phyloP scores from a whole-genome alignment of 495 filamentous ascomycete genomes.

The Xylaria castorea region DNA sequence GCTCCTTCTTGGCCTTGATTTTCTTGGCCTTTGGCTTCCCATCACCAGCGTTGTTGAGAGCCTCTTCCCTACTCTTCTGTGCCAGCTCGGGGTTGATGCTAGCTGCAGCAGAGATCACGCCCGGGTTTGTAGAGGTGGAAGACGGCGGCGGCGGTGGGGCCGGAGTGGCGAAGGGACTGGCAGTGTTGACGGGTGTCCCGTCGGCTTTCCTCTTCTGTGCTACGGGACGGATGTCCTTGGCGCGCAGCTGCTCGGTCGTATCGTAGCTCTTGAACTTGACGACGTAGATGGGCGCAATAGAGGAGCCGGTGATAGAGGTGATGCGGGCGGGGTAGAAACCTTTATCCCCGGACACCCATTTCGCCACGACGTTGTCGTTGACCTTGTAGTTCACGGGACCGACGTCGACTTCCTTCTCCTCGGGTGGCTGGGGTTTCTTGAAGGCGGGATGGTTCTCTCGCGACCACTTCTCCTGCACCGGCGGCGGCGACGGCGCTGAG shows the following conservation, averaged over 20 bases:
- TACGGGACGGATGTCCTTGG: conserved; percentile 84
- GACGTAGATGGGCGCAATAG: conserved; percentile 84
- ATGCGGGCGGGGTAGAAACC: conserved; percentile 92
- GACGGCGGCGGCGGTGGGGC: conserved; percentile 45
- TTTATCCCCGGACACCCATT: conserved; percentile 89
- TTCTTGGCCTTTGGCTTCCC: conserved; percentile 61
- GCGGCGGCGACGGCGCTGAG: conserved; percentile 50
- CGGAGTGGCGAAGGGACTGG: conserved; percentile 50
- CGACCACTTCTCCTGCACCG: conserved; percentile 71
- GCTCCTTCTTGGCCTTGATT: conserved; percentile 86
- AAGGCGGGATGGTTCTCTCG: conserved; percentile 74
- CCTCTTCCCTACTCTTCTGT: conserved; percentile 63
- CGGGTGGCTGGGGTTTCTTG: conserved; percentile 60
- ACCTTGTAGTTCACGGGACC: conserved; percentile 71
- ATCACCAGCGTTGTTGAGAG: conserved; percentile 42
- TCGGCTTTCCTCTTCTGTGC: conserved; percentile 93
- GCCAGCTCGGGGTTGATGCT: conserved; percentile 82
- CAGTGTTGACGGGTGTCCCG: conserved; percentile 65
- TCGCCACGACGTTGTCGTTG: conserved; percentile 88
- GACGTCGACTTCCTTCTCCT: conserved; percentile 52
- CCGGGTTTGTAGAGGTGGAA: conserved; percentile 57
- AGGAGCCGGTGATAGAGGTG: conserved; percentile 89
- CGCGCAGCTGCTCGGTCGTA: conserved; percentile 82
- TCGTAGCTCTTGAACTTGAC: conserved; percentile 93
- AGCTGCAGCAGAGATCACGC: conserved; percentile 83